These are phyloP conservation scores for Gynandropsis gynandra DNA, from an alignment of 345 rosid species.

Conservation along the genomic window DNA sequence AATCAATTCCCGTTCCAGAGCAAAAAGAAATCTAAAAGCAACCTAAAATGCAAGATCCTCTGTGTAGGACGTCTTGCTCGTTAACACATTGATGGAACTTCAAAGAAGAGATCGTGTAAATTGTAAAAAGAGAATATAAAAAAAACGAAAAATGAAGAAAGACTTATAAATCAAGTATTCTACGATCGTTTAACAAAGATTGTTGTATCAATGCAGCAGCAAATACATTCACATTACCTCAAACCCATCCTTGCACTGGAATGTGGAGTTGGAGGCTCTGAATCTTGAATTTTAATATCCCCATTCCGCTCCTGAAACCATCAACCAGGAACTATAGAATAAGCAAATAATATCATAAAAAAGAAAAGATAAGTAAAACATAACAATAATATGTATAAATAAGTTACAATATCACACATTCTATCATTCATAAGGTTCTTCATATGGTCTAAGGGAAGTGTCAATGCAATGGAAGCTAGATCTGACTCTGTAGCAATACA, in stretches of 20 bases:
- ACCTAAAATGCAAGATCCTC: not conserved
- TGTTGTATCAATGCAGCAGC: not conserved
- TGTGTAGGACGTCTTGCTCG: too few relatives aligned
- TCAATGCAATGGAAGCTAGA: conserved; percentile 11
- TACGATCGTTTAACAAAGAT: conserved; percentile 6
- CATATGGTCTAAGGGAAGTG: not conserved
- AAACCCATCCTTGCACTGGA: conserved; percentile 71
- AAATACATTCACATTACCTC: conserved; percentile 45
- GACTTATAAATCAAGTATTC: not conserved
- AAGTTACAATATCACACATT: conserved; percentile 4
- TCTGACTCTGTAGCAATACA: conserved; percentile 1
- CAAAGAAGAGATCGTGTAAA: too few relatives aligned
- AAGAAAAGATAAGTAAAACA: not conserved
- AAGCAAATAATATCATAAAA: conserved; percentile 6
- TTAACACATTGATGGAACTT: too few relatives aligned
- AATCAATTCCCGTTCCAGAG: not conserved
- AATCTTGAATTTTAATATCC: conserved; percentile 71
- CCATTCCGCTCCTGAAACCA: conserved; percentile 76
- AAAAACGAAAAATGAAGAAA: too few relatives aligned
- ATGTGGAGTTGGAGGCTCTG: conserved; percentile 95
- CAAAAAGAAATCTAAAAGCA: not conserved
- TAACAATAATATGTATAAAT: not conserved
- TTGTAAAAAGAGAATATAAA: too few relatives aligned
- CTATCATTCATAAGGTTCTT: not conserved
- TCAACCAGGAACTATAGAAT: conserved; percentile 17